Evolutionary conservation across 805 yeast genomes (phyloP).

Genomic region (Candida maris): DNA sequence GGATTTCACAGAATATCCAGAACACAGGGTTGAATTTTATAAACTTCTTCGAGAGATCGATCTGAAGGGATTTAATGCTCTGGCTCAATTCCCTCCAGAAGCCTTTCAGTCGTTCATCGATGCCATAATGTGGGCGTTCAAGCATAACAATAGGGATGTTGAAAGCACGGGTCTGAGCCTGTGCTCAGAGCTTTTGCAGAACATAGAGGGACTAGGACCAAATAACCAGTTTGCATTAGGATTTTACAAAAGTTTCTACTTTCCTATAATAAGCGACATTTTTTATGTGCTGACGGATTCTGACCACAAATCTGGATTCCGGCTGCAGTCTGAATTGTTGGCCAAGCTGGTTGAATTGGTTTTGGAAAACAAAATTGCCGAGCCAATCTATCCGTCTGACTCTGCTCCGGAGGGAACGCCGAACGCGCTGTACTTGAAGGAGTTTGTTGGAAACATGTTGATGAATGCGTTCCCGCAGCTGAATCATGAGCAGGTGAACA

Average conservation of each 20-base stretch:
- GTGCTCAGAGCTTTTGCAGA: conserved; percentile 77
- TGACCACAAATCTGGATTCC: conserved; percentile 96
- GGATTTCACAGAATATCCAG: conserved; percentile 95
- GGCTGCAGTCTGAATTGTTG: conserved; percentile 78
- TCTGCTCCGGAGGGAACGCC: conserved; percentile 84
- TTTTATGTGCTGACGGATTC: conserved; percentile 93
- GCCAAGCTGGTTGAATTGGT: conserved; percentile 82
- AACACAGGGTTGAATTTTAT: conserved; percentile 95
- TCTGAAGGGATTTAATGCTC: conserved; percentile 77
- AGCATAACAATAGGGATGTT: conserved; percentile 95
- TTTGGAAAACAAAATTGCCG: conserved; percentile 66
- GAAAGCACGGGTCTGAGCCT: conserved; percentile 87
- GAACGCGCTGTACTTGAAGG: conserved; percentile 72
- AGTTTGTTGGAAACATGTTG: conserved; percentile 77
- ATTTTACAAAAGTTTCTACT: conserved; percentile 84
- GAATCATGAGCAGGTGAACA: conserved; percentile 75
- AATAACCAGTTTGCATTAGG: conserved; percentile 71
- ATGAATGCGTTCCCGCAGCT: conserved; percentile 90
- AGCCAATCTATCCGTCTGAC: conserved; percentile 75
- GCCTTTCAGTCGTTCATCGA: conserved; percentile 89
- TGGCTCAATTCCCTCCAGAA: conserved; percentile 82
- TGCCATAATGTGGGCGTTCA: conserved; percentile 97
- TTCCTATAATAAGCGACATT: conserved; percentile 86
- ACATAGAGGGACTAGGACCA: conserved; percentile 70
- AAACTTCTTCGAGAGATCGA: conserved; percentile 85